Evolutionary conservation across 2,329 filamentous ascomycete species (phyloP), one percentile per base, ranked within the genome.

Genomic region (Pseudocercospora musae): DNA sequence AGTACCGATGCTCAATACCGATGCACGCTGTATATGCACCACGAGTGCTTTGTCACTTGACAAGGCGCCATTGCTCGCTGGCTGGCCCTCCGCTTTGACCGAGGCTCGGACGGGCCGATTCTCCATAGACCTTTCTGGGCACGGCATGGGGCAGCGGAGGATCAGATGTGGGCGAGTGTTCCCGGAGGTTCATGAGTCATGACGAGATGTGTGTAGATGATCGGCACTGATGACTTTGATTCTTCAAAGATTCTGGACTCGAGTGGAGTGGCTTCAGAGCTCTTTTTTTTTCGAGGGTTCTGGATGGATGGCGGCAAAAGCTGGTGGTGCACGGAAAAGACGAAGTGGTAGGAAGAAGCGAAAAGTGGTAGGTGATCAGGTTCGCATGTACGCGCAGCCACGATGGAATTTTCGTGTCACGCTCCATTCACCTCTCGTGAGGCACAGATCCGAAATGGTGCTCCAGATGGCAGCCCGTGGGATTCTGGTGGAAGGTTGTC

Each of bases 361-460:
- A n/a, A n/a, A 52, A 23, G 23, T 53, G 25, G 15, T 37, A 13
- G 13, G 6, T 20, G 4, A 57, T 33, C 21, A 46, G 27, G 18
- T 23, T 27, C 54, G 54, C 54, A 31, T 23, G n/a, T 27, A 13
- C 11, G 48, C 48, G 21, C 48, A 27, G 13, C 21, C 18, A 50
- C 21, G 44, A 21, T 20, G 44, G 25, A 20, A 20, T 13, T 25
- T 13, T n/a, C 53, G 53, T 56, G 53, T 56, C 53, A 56, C 31
- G 53, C 53, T 56, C 42, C 37, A 33, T 15, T 55, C 52, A 29
- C 10, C 52, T 40, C 18, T 55, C 11, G 7, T n/a, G 33, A 40
- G 52, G 31, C 52, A 55, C 52, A 55, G 31, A 42, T 42, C 60
- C 59, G 44, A 62, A 50, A 56, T 50, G 56, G 60, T 52, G 58